phyloP scores from a whole-genome alignment of 225 moss, liverwort and hornwort genomes.

The Polytrichum commune region DNA sequence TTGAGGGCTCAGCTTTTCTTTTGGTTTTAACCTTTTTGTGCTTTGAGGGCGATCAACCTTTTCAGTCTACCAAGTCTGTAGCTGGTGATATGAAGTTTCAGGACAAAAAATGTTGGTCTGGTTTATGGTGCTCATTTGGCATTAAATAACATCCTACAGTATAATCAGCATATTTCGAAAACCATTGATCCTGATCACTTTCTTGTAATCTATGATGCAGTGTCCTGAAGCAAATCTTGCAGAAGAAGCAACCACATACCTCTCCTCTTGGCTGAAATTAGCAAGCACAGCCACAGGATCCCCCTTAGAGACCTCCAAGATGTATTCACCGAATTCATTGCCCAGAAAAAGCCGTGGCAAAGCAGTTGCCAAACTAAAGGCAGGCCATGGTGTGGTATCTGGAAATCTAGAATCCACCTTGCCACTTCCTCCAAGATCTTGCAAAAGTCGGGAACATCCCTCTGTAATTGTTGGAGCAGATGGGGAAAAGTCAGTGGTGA shows the following conservation, averaged over 20 bases:
- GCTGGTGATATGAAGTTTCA: too few species aligned
- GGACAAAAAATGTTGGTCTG: too few species aligned
- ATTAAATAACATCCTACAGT: too few species aligned
- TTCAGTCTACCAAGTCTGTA: too few species aligned
- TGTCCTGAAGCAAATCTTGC: constrained; percentile 67
- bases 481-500: constrained; percentile 83
- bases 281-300: constrained; percentile 76
- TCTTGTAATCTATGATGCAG: constrained; percentile 27
- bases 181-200: constrained; percentile 7
- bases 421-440: constrained; percentile 45
- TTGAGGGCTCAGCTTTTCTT: too few species aligned
- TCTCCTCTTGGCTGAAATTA: constrained; percentile 83
- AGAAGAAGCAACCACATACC: constrained; percentile 61
- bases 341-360: constrained; percentile 68
- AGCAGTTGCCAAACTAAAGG: constrained; percentile 68
- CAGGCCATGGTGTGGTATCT: constrained; percentile 42
- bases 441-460: constrained; percentile 54
- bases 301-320: constrained; percentile 70
- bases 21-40: too few species aligned
- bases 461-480: constrained; percentile 84
- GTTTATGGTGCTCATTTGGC: too few species aligned
- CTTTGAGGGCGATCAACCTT: too few species aligned
- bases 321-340: constrained; percentile 75
- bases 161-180: too few species aligned
- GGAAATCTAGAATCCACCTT: constrained; percentile 62